Evolutionary conservation across 2,329 filamentous ascomycete genomes (phyloP), one percentile per base, ranked within the genome.

Genomic region (Tolypocladium pustulatum): DNA sequence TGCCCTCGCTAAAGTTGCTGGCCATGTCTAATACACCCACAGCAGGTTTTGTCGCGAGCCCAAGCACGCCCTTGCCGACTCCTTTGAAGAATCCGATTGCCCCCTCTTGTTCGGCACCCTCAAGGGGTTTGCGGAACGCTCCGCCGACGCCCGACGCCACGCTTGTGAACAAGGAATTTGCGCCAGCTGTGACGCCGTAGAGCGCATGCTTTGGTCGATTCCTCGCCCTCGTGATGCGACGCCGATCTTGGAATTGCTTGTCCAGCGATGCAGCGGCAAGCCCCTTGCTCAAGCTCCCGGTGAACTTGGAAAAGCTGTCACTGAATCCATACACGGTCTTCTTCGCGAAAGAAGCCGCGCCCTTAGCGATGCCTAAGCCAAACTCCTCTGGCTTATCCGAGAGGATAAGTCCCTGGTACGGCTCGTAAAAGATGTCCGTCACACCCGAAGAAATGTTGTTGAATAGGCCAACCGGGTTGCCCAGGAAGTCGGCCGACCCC

Each of bases 361-460:
- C 94, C 73, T 97, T 97, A 40, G 94, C 95, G 62, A 99, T 96
- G 22, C 94, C 94, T 46, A 96, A 80, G 25, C 94, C 95, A 58
- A 99, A 86, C 64, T 99, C 93, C 72, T 97, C 93, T 2, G 94
- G 95, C 64, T 90, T 85, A 71, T 99, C 94, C 0, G 92, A 96
- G 81, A 96, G 90, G 71, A 99, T 95, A 55, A 99, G 84, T 27
- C 95, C 90, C 76, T 99, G 94, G 75, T 99, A 99, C 41, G 94
- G 94, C 72, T 99, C 95, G 78, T 99, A 99, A 77, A 99, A 99
- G 70, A 99, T 96, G 71, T 97, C 94, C 25, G 90, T 92, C 57
- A 99, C 90, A 66, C 95, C 94, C 53, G 94, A 99, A 66, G 91
- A 96, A 73, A 99, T 89, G 70, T 93, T 99, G 77, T 96, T 97